Evolutionary conservation across 768 basidiomycete species (phyloP), one percentile per base, ranked within the genome.

Genomic region (Kwoniella bestiolae): DNA sequence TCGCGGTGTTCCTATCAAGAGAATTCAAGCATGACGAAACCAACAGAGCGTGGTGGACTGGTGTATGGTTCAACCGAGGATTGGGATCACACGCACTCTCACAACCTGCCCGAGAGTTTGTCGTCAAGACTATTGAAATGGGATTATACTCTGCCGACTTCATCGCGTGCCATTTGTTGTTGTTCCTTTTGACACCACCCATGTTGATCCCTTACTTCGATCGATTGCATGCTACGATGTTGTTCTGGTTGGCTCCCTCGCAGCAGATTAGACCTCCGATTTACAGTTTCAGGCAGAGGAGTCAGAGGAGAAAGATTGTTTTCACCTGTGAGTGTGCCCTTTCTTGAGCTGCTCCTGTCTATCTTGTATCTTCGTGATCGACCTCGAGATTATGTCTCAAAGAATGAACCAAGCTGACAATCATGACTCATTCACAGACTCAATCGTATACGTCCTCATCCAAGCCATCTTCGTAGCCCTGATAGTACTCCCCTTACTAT

Each of bases 1-100:
- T 99, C 76, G 85, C 94, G 0, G 90, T 95, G 66, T 93, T 94
- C 87, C 84, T 98, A 38, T 90, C 94, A 44, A 90, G 96, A 68
- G 96, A 99, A 82, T 96, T 96, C 86, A 99, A 99, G 84, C 94
- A 98, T 79, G 96, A 99, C 79, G 94, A 98, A 82, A 94, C 92
- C 35, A 98, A 98, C 83, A 86, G 92, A 28, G 94, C 94, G 6
- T 99, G 95, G 95, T 99, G 96, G 96, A 95, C 94, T 32, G 77
- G 80, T 75, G 80, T 81, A 3, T 97, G 96, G 96, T 95, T 94
- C 80, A 94, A 94, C 46, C 89, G 94, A 56, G 93, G 93, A 3
- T 86, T 99, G 26, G 94, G 95, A 46, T 76, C 87, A 4, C 89
- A 92, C 79, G 93, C 90, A 46, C 91, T 95, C 88, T 94, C 92